Evolutionary conservation across 2,329 filamentous ascomycete genomes (phyloP), one percentile per base, ranked within the genome.

Genomic region (Malbranchea zuffiana): DNA sequence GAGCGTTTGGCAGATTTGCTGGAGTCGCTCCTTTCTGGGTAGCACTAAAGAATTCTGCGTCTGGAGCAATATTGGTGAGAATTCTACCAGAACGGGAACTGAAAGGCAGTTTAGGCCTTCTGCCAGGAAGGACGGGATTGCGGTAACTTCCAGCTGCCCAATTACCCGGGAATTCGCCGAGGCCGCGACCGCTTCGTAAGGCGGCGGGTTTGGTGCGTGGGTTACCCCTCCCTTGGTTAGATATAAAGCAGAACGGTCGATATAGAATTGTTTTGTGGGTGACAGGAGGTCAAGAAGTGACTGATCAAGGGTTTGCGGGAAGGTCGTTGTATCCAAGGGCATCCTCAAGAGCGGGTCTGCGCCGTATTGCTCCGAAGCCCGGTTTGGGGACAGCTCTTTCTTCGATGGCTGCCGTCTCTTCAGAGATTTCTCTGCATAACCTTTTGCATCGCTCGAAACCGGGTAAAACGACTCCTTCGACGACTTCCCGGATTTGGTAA

Each of bases 11-110:
- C 59, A 55, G 8, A 63, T 48, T 18, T 53, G 56, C 20, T 60
- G 53, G 13, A 64, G 39, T 17, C 61, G 54, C 18, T 53, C 41
- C 6, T 43, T 49, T 19, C 41, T 47, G 11, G 57, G 56, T 1
- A 50, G 39, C 1, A 51, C 45, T 19, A 51, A 39, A 2, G 50
- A 45, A 17, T 52, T 55, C 12, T 55, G 54, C 6, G 51, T 50
- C 26, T 60, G 56, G 16, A 57, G 49, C 36, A 62, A 53, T 46
- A 65, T 60, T 0, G 61, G 60, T 6, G 54, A 59, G 39, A 59
- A 64, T 41, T 65, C 61, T 5, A 63, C 57, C 6, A 64, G 41
- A 10, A 63, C 56, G 0, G 61, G 61, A 13, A 63, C 53, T 19
- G 54, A 56, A 3, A 54, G 50, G 21, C 57, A 56, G 32, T 53